Evolutionary conservation across 2,329 filamentous ascomycete genomes (phyloP).

Genomic region (Xylaria hypoxylon): DNA sequence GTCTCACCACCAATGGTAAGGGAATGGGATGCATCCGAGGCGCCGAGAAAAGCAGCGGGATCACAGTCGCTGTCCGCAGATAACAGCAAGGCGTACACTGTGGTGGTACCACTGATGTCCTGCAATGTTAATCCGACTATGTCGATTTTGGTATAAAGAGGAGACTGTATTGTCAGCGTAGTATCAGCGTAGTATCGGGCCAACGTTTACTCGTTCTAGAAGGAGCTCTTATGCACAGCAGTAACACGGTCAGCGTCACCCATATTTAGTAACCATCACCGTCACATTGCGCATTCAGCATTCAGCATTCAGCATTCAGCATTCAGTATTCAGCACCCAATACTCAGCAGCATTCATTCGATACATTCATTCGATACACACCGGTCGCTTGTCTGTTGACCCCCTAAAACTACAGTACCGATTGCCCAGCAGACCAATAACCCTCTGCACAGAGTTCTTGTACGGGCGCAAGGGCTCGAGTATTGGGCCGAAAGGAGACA

Average conservation of each 20-base stretch:
- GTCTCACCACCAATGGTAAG: constrained; percentile 34
- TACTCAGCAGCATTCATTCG: neutral
- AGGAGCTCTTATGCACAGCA: constrained; percentile 28
- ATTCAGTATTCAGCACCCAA: neutral
- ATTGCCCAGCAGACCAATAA: constrained; percentile 15
- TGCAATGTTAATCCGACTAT: constrained; percentile 22
- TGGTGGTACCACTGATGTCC: constrained; percentile 23
- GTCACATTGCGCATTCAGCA: constrained; percentile 15
- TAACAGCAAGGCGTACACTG: constrained; percentile 31
- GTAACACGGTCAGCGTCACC: constrained; percentile 31
- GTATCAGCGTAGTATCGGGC: constrained; percentile 33
- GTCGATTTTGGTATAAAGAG: constrained; percentile 8
- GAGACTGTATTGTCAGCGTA: constrained; percentile 25
- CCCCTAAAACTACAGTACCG: neutral
- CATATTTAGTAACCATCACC: neutral
- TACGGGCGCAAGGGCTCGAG: constrained; percentile 6
- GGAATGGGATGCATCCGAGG: constrained; percentile 26
- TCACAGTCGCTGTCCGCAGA: constrained; percentile 33
- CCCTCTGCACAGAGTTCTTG: neutral
- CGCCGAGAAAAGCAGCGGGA: constrained; percentile 35
- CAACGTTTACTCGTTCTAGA: constrained; percentile 31
- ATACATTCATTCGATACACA: constrained; percentile 12
- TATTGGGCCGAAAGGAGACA: constrained; percentile 20
- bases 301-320: neutral
- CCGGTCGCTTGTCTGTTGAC: constrained; percentile 1